Evolutionary conservation across 1,284 basidiomycete species (phyloP).

Genomic region (Ceratobasidium sp.): DNA sequence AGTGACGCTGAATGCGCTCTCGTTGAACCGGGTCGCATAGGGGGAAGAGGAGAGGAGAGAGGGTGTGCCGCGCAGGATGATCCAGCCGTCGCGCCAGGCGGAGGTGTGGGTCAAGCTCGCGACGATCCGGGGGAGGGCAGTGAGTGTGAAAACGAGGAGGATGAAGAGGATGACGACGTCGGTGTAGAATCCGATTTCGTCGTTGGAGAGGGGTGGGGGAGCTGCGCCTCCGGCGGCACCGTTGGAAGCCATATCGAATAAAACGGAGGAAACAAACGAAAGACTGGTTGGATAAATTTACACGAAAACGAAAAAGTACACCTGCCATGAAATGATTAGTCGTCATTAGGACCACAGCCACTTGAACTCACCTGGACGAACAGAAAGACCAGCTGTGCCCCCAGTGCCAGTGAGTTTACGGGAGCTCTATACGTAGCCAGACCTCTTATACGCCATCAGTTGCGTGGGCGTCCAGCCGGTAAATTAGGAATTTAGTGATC

Average conservation of each 20-base stretch:
- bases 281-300: constrained; percentile 16
- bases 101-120: constrained; percentile 52
- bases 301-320: constrained; percentile 9
- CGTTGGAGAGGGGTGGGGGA: constrained; percentile 31
- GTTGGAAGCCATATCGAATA: constrained; percentile 17
- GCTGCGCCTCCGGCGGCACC: neutral
- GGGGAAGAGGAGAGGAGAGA: neutral
- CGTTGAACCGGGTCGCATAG: constrained; percentile 9
- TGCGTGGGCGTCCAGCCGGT: neutral
- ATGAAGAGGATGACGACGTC: constrained; percentile 49
- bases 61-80: constrained; percentile 40
- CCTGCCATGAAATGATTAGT: constrained; percentile 1
- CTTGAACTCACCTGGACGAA: constrained; percentile 11
- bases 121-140: constrained; percentile 53
- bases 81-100: constrained; percentile 43
- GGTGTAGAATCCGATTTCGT: constrained; percentile 54
- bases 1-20: constrained; percentile 15
- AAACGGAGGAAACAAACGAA: constrained; percentile 11
- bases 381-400: constrained; percentile 39
- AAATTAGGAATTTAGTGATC: constrained; percentile 18
- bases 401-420: neutral
- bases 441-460: constrained; percentile 14
- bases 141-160: constrained; percentile 51
- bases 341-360: neutral
- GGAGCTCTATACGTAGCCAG: neutral